These are phyloP conservation scores for Zygoascus flipseniorum DNA, from an alignment of 805 yeast genomes.

Conservation along the genomic window DNA sequence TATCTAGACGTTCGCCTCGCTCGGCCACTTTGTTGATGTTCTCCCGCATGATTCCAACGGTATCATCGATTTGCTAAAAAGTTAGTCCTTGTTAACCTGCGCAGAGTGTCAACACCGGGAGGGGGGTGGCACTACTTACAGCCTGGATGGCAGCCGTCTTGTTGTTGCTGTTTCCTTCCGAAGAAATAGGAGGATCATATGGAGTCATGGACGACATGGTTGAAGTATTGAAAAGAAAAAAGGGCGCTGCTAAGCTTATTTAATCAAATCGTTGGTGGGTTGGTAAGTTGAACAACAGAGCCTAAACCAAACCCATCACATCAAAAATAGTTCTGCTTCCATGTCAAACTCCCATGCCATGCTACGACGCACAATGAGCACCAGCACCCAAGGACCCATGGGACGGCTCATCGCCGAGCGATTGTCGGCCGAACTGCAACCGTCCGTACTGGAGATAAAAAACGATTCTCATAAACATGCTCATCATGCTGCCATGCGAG, in stretches of 20 bases:
- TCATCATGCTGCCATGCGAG: conserved; percentile 75
- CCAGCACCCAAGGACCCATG: conserved; percentile 10
- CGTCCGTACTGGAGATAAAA: conserved; percentile 44
- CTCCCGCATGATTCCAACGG: conserved; percentile 96
- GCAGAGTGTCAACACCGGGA: conserved; percentile 14
- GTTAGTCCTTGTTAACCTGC: background rate
- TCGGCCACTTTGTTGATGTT: conserved; percentile 93
- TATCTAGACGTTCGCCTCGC: conserved; percentile 87
- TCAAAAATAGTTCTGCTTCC: too few species aligned
- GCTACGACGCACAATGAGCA: background rate
- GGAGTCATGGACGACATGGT: conserved; percentile 71
- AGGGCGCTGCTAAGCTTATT: background rate
- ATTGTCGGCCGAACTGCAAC: conserved; percentile 31
- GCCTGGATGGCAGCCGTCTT: conserved; percentile 80
- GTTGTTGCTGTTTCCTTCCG: conserved; percentile 41
- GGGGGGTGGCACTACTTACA: conserved; percentile 34
- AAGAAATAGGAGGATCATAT: conserved; percentile 78
- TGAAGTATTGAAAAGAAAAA: background rate
- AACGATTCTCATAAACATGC: conserved; percentile 88
- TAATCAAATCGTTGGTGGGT: background rate
- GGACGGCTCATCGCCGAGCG: conserved; percentile 36
- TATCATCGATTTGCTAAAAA: conserved; percentile 73
- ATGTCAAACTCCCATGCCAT: background rate
- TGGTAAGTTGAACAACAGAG: background rate
- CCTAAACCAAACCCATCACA: background rate